These are phyloP conservation scores for Paramecium sexaurelia DNA, from an alignment of 73 alveolate species.

Conservation along the genomic window DNA sequence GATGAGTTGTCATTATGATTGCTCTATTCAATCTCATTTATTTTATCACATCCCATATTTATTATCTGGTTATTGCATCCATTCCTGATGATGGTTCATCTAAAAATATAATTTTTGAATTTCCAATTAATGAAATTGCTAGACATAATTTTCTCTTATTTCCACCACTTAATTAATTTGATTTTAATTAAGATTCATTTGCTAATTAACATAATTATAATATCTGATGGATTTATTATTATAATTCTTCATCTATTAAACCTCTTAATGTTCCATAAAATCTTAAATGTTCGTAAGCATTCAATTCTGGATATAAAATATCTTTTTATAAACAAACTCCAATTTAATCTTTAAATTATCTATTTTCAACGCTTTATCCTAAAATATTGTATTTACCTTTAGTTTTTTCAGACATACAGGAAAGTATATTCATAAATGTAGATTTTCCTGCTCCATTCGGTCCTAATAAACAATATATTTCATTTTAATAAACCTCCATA, in stretches of 20 bases:
- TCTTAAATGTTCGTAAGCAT: constrained; percentile 92
- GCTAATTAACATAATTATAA: constrained; percentile 86
- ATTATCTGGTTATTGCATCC: constrained; percentile 96
- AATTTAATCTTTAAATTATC: constrained; percentile 82
- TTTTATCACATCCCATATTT: constrained; percentile 92
- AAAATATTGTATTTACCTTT: constrained; percentile 96
- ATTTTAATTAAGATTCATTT: constrained; percentile 79
- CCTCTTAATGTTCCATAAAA: constrained; percentile 95
- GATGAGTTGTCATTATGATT: constrained; percentile 96
- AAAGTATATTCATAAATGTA: constrained; percentile 91
- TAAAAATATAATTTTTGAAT: constrained; percentile 90
- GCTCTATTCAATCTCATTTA: constrained; percentile 87
- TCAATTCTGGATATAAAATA: constrained; percentile 91
- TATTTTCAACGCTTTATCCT: constrained; percentile 88
- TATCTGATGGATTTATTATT: constrained; percentile 70
- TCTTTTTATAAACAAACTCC: constrained; percentile 99
- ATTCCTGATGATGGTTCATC: constrained; percentile 99
- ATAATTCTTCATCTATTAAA: constrained; percentile 79
- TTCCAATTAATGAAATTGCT: constrained; percentile 91
- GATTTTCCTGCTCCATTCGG: constrained; percentile 99
- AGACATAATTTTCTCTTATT: constrained; percentile 96
- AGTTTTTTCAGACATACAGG: constrained; percentile 91
- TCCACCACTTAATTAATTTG: constrained; percentile 94
- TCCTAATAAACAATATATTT: constrained; percentile 96
- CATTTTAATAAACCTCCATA: constrained; percentile 72